These are phyloP conservation scores for Secale cereale DNA, from an alignment of 176 grass and related monocot species.

Conservation along the genomic window DNA sequence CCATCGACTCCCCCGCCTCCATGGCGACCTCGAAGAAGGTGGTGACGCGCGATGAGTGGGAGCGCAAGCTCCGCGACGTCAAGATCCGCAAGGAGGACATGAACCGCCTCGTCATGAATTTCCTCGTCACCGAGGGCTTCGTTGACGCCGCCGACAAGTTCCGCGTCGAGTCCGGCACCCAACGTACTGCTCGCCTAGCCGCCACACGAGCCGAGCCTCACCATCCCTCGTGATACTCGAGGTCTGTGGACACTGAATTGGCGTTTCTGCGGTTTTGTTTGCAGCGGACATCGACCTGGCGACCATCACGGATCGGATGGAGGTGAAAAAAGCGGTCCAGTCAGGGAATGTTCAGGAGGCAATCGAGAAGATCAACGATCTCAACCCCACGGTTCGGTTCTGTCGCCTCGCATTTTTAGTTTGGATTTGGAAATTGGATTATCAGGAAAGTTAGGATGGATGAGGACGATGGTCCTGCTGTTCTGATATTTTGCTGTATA, in stretches of 20 bases:
- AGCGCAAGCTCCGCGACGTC: constrained; percentile 85
- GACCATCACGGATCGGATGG: constrained; percentile 91
- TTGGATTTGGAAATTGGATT: constrained; percentile 3
- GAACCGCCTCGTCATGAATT: constrained; percentile 95
- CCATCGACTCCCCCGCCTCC: constrained; percentile 38
- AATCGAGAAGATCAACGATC: constrained; percentile 95
- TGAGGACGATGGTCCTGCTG: neutral
- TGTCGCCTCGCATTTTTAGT: neutral
- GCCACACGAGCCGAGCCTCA: neutral
- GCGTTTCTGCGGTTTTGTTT: constrained; percentile 1
- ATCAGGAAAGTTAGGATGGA: neutral
- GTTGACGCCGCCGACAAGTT: constrained; percentile 95
- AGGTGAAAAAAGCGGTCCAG: constrained; percentile 84
- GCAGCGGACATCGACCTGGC: constrained; percentile 91
- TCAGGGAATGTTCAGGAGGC: constrained; percentile 96
- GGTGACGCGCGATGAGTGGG: constrained; percentile 86
- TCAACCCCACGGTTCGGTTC: constrained; percentile 77
- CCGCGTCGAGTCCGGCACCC: constrained; percentile 84
- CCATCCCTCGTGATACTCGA: neutral
- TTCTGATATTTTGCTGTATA: neutral
- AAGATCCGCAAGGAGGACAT: constrained; percentile 96
- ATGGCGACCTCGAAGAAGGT: constrained; percentile 86
- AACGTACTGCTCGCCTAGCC: constrained; percentile 46
- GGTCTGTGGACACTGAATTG: constrained; percentile 3
- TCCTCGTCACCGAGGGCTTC: constrained; percentile 89